These are phyloP conservation scores for Cryptococcus floricola DNA, from an alignment of 1,284 basidiomycete genomes.

Conservation along the genomic window DNA sequence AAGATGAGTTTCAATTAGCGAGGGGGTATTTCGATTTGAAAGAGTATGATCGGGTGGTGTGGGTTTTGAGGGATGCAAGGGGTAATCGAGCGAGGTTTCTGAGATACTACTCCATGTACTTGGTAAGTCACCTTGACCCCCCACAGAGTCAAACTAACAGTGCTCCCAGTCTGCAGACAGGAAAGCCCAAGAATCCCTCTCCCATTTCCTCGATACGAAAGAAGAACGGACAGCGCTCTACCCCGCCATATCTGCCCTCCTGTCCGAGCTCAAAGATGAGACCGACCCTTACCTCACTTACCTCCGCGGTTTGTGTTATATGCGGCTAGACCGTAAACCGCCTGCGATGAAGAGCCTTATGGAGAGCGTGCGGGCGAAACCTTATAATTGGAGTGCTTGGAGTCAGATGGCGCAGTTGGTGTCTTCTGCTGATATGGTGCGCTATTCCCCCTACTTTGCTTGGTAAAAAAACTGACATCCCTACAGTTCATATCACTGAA, in stretches of 20 bases:
- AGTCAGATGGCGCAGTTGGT: conserved; percentile 72
- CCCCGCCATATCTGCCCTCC: conserved; percentile 63
- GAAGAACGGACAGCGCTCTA: conserved; percentile 61
- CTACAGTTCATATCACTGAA: conserved; percentile 46
- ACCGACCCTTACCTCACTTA: conserved; percentile 81
- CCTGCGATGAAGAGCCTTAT: conserved; percentile 81
- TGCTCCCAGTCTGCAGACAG: conserved; percentile 44
- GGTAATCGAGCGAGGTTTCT: conserved; percentile 74
- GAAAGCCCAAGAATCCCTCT: conserved; percentile 49
- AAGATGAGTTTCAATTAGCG: conserved; percentile 62
- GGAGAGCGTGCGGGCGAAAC: conserved; percentile 70
- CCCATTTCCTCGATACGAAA: conserved; percentile 58
- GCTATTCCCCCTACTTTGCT: conserved; percentile 8
- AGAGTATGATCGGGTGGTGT: conserved; percentile 72
- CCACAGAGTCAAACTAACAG: background rate
- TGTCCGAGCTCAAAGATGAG: conserved; percentile 58
- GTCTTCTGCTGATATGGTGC: conserved; percentile 83
- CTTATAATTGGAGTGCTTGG: conserved; percentile 98
- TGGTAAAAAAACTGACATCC: background rate
- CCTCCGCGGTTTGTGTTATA: conserved; percentile 77
- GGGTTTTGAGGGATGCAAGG: conserved; percentile 60
- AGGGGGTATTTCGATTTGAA: conserved; percentile 71
- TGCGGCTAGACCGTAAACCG: conserved; percentile 69
- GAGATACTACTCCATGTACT: conserved; percentile 72
- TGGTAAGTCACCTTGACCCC: conserved; percentile 58